phyloP scores from a whole-genome alignment of 768 basidiomycete genomes.

The Lactarius hengduanensis region DNA sequence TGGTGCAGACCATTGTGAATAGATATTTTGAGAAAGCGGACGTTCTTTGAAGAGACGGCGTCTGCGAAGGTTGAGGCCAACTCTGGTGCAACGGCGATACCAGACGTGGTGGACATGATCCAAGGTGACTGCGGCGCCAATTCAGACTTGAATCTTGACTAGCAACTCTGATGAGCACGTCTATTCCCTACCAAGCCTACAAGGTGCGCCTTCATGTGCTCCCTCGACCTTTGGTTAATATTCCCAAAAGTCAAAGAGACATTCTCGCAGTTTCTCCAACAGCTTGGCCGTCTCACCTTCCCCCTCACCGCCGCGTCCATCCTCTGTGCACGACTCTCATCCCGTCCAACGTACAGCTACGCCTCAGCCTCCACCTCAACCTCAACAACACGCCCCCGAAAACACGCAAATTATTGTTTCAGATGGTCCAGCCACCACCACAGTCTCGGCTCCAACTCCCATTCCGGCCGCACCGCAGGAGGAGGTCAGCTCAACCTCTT shows the following conservation, averaged over 20 bases:
- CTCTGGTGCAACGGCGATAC: conserved; percentile 61
- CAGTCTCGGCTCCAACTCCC: background rate
- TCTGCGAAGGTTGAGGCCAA: conserved; percentile 57
- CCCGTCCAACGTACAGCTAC: background rate
- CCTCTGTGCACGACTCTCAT: conserved; percentile 9
- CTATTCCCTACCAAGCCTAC: conserved; percentile 51
- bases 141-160: background rate
- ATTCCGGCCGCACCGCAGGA: background rate
- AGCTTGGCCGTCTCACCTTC: conserved; percentile 24
- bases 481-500: background rate
- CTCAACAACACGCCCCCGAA: conserved; percentile 8
- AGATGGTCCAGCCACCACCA: conserved; percentile 2
- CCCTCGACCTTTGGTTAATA: conserved; percentile 14
- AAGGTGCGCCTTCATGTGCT: conserved; percentile 35
- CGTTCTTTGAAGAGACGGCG: conserved; percentile 48
- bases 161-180: conserved; percentile 31
- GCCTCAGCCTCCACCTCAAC: background rate
- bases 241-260: conserved; percentile 45
- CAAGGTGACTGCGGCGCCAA: background rate
- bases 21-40: conserved; percentile 74
- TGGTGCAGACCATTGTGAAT: conserved; percentile 66
- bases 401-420: background rate
- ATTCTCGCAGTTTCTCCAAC: conserved; percentile 42
- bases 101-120: conserved; percentile 70
- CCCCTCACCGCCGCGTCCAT: conserved; percentile 24